Base-by-base conservation (phyloP, 805 yeast genomes). In the Candida schatavii region DNA sequence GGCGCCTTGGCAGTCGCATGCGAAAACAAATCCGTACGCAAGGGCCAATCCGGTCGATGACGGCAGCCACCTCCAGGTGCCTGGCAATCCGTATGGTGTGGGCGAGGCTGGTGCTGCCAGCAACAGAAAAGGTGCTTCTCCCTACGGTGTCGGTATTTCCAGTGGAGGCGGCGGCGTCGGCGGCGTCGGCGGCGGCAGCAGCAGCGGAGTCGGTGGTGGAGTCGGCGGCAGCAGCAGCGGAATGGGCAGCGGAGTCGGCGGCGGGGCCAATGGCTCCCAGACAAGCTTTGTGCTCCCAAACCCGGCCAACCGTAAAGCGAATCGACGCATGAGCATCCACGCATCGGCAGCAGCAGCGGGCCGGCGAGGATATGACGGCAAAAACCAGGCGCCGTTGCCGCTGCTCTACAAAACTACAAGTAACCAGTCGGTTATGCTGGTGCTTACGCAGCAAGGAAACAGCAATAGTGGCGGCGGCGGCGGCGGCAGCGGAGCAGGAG, bases 1-100 rank as follows among this genome's bases (percentile, higher is more conserved):
- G 44, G 74, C 74, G 2, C 73, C 74, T 9, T 70, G 74, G 74
- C 72, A 61, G 49, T 43, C 41, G 30, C 37, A 44, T 21, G 43
- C 37, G 26, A 50, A 48, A 35, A 40, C 46, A 14, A 59, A 59
- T 42, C 67, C 67, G 5, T 61, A 61, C 42, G 62, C 64, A 28
- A 50, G 47, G 27, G 59, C 61, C 27, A 51, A 50, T 41, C 27
- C 52, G 6, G 42, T 49, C 20, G 34, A 21, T 32, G 37, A 25
- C 13, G 32, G 21, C 20, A 22, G 25, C 37, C 18, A 15, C 20
- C 35, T 31, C 35, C 35, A 31, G 21, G 35, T 31, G 19, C 35
- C 35, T 11, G 35, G 35, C 15, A 29, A 29, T 11, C 21, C 35
- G 6, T 14, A 31, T 15, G 27, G 27, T 7, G 11, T 23, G 27